Evolutionary conservation across 257 asterid species (phyloP).

Genomic region (Penstemon eatonii): DNA sequence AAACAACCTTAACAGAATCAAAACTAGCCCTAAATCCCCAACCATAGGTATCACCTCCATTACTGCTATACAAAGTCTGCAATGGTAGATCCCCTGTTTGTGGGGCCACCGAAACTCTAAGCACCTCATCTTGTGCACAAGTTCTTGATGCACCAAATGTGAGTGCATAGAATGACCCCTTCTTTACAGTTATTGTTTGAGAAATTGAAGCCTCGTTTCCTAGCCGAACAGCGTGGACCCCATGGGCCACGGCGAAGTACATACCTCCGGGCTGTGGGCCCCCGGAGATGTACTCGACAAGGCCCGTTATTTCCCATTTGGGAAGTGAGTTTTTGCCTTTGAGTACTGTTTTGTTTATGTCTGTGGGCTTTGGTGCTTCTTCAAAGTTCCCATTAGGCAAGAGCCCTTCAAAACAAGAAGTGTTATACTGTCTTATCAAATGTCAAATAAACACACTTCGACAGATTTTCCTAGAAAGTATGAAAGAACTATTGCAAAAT

Average conservation of each 20-base stretch:
- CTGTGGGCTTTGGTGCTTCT: slow-evolving; percentile 56
- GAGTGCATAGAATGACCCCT: slow-evolving; percentile 74
- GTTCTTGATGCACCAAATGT: slow-evolving; percentile 89
- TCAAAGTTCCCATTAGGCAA: slow-evolving; percentile 86
- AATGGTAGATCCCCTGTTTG: slow-evolving; percentile 77
- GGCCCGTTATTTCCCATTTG: slow-evolving; percentile 76
- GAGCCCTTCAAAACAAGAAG: slow-evolving; percentile 44
- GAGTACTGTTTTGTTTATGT: slow-evolving; percentile 58
- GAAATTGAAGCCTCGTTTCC: slow-evolving; percentile 86
- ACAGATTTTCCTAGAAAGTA: background rate
- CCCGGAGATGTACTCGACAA: slow-evolving; percentile 81
- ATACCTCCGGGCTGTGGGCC: slow-evolving; percentile 97
- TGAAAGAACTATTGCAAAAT: background rate
- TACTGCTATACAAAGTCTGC: slow-evolving; percentile 76
- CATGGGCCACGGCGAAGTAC: slow-evolving; percentile 84
- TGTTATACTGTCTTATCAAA: background rate
- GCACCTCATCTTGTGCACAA: slow-evolving; percentile 84
- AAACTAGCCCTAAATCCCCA: slow-evolving; percentile 75
- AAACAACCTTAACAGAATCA: slow-evolving; percentile 43
- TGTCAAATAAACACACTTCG: background rate
- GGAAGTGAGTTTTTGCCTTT: slow-evolving; percentile 62
- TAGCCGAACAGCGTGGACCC: slow-evolving; percentile 84
- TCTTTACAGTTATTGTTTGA: slow-evolving; percentile 62
- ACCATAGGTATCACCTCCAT: slow-evolving; percentile 80
- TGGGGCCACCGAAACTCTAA: slow-evolving; percentile 66